phyloP scores from a whole-genome alignment of 2,329 filamentous ascomycete genomes.

The Penicillium sp. region DNA sequence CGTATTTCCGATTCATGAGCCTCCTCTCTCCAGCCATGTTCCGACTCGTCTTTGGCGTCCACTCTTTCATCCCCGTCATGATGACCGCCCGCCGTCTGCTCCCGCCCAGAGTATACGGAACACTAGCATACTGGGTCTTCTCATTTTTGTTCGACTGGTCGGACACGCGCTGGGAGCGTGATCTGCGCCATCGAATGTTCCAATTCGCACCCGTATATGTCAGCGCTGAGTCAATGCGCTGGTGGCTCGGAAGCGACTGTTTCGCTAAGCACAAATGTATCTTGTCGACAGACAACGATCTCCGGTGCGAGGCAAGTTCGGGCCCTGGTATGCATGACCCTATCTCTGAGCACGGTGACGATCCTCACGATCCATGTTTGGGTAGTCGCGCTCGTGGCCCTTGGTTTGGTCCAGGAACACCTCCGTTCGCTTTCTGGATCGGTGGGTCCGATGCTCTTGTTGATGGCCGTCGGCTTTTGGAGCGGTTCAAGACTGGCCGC shows the following conservation, averaged over 20 bases:
- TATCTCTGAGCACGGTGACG: slow-evolving; percentile 14
- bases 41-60: slow-evolving; percentile 80
- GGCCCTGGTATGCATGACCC: slow-evolving; percentile 24
- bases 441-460: slow-evolving; percentile 79
- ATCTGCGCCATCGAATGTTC: slow-evolving; percentile 75
- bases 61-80: slow-evolving; percentile 92
- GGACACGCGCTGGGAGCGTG: slow-evolving; percentile 79
- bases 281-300: slow-evolving; percentile 70
- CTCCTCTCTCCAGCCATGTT: slow-evolving; percentile 73
- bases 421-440: slow-evolving; percentile 86
- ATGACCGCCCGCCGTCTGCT: slow-evolving; percentile 72
- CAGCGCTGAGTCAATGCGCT: slow-evolving; percentile 83
- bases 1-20: slow-evolving; percentile 90
- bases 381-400: slow-evolving; percentile 48
- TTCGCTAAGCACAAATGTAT: slow-evolving; percentile 86
- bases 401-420: slow-evolving; percentile 77
- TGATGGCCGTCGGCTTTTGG: slow-evolving; percentile 70
- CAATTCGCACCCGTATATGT: slow-evolving; percentile 91
- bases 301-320: slow-evolving; percentile 55
- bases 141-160: slow-evolving; percentile 86
- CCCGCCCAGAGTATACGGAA: slow-evolving; percentile 67
- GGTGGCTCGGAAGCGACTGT: slow-evolving; percentile 88
- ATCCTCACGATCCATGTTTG: slow-evolving; percentile 18
- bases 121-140: slow-evolving; percentile 83
- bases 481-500: slow-evolving; percentile 68